phyloP scores from a whole-genome alignment of 2,329 filamentous ascomycete species.

The Ceratocystis ficicola region DNA sequence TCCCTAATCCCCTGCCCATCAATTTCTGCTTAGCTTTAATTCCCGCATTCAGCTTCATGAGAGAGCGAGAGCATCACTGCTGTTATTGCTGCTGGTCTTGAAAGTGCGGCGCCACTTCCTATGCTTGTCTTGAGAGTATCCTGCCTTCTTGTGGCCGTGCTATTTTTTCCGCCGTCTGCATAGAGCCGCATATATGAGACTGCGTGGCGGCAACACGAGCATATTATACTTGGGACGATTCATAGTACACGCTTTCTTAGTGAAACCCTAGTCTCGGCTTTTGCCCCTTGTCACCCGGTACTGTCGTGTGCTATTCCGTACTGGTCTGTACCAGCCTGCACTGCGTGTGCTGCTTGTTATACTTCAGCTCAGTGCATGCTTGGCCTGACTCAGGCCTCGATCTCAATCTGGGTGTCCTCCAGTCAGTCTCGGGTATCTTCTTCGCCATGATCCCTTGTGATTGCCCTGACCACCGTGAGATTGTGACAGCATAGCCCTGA shows the following conservation, averaged over 20 bases:
- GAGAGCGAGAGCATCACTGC: background rate
- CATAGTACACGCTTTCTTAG: background rate
- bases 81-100: background rate
- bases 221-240: slow-evolving; percentile 10
- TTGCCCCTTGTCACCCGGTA: slow-evolving; percentile 5
- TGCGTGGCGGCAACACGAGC: background rate
- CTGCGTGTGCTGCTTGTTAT: background rate
- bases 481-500: background rate
- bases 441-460: background rate
- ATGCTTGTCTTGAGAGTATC: background rate
- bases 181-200: slow-evolving; percentile 9
- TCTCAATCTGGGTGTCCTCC: background rate
- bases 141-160: background rate
- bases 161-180: slow-evolving; percentile 2
- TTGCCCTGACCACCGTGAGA: background rate
- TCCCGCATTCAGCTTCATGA: background rate
- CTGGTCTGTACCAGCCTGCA: background rate
- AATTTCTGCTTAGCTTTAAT: background rate
- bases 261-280: slow-evolving; percentile 1
- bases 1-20: background rate
- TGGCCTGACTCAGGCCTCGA: background rate
- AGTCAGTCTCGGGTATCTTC: background rate
- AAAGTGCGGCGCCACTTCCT: background rate
- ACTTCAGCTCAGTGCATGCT: background rate
- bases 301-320: background rate